Base-by-base conservation (phyloP, 106 monocot genomes). In the Dendrobium nobile region DNA sequence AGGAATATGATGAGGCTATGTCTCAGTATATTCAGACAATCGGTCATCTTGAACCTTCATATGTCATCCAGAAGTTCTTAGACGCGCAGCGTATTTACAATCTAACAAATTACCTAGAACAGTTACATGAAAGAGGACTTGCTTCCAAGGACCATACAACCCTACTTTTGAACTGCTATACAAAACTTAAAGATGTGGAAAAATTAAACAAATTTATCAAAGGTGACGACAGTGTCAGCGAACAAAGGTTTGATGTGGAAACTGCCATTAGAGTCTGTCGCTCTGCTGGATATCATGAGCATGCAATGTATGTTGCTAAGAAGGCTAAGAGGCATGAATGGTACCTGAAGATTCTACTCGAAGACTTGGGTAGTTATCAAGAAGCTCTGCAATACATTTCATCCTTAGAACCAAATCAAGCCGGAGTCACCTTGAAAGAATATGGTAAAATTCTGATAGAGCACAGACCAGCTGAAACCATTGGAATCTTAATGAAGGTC, bases 41-140 rank as follows among this genome's bases (percentile, higher is more conserved):
- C 75, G 94, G 97, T 58, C 86, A 95, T 86, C 92, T 98, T 48
- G 97, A 98, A 75, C 97, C 97, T 47, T 98, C 97, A 75, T 98
- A 98, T 88, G 97, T 98, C 48, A 98, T 98, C 77, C 97, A 98
- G 75, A 98, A 98, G 83, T 98, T 98, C 80, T 86, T 98, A 79
- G 97, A 98, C 90, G 92, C 97, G 61, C 94, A 98, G 61, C 83
- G 92, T 15, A 98, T 98, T 67, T 81, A 98, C 82, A 95, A 98
- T 65, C 88, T 98, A 17, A 98, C 97, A 5, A 98, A 95, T 83
- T 98, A 98, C 80, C 73, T 98, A 51, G 94, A 98, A 75, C 92
- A 98, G 55, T 81, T 98, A 33, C 97, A 98, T 77, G 97, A 95
- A 76, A 86, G 86, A 70, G 94, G 91, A 51, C 83, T 95, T 24